Evolutionary conservation across 2,329 filamentous ascomycete genomes (phyloP).

Genomic region (Colletotrichum melonis): DNA sequence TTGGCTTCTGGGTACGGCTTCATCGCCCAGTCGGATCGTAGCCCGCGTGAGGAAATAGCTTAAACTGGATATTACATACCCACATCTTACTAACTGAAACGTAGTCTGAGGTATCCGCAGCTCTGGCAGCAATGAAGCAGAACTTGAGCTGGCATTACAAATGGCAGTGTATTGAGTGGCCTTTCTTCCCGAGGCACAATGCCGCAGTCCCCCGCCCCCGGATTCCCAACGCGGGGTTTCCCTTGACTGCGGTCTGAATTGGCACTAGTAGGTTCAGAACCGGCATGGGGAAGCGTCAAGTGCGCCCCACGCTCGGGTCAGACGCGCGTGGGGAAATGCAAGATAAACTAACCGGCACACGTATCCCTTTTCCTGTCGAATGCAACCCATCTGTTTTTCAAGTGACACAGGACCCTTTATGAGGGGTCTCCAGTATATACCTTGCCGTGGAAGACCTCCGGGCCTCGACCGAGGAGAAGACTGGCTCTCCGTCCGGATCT

Average conservation of each 20-base stretch:
- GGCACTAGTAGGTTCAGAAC: neutral
- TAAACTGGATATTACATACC: neutral
- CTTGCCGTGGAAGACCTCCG: slow-evolving; percentile 7
- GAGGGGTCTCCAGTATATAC: slow-evolving; percentile 11
- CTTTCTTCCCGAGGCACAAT: slow-evolving; percentile 8
- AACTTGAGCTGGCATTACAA: neutral
- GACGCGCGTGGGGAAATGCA: slow-evolving; percentile 11
- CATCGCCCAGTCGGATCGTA: neutral
- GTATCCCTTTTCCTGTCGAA: neutral
- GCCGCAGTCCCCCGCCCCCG: slow-evolving; percentile 24
- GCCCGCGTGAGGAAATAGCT: neutral
- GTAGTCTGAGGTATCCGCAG: neutral
- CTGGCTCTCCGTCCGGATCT: neutral
- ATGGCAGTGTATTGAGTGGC: slow-evolving; percentile 1
- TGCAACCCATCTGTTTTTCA: neutral
- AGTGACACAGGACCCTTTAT: neutral
- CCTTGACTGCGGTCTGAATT: neutral
- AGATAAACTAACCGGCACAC: neutral
- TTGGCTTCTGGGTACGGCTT: no score
- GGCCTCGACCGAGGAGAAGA: slow-evolving; percentile 16
- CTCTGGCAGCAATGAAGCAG: neutral
- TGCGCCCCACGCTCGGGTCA: slow-evolving; percentile 8
- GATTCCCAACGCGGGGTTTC: slow-evolving; percentile 12
- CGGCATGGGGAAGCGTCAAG: neutral
- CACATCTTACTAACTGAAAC: neutral